phyloP scores from a whole-genome alignment of 768 basidiomycete species.

The Pleurotus ostreatus region DNA sequence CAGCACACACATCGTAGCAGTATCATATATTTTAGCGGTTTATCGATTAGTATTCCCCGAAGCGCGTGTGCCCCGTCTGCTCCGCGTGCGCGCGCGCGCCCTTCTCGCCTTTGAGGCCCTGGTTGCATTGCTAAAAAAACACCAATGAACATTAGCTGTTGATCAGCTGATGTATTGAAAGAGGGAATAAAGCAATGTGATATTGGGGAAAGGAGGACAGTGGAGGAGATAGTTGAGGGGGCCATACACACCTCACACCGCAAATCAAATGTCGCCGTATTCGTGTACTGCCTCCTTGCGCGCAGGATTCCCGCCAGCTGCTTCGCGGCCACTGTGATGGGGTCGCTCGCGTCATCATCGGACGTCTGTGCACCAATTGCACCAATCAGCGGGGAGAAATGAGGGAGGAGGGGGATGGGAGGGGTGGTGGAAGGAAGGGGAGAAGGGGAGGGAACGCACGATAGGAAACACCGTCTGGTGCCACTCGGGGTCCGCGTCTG shows the following conservation, averaged over 20 bases:
- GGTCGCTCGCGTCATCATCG: slow-evolving; percentile 38
- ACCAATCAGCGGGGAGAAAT: too few species aligned
- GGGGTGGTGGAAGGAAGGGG: too few species aligned
- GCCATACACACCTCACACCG: slow-evolving; percentile 77
- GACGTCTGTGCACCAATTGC: slow-evolving; percentile 23
- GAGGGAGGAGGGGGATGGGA: too few species aligned
- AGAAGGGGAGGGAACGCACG: slow-evolving; percentile 24
- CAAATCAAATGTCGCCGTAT: slow-evolving; percentile 87
- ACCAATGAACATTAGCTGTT: too few species aligned
- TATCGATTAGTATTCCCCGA: slow-evolving; percentile 74
- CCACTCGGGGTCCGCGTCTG: slow-evolving; percentile 77
- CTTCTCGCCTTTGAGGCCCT: slow-evolving; percentile 91
- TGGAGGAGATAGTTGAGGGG: too few species aligned
- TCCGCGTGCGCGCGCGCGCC: slow-evolving; percentile 86
- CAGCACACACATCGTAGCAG: too few species aligned
- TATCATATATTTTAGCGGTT: too few species aligned
- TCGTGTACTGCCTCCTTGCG: slow-evolving; percentile 81
- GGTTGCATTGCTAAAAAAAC: slow-evolving; percentile 75
- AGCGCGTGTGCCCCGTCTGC: slow-evolving; percentile 82
- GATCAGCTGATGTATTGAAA: too few species aligned
- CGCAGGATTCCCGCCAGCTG: slow-evolving; percentile 72
- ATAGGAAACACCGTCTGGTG: slow-evolving; percentile 83
- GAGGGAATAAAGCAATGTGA: too few species aligned
- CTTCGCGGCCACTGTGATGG: slow-evolving; percentile 58
- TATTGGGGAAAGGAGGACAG: too few species aligned